Evolutionary conservation across 345 rosid genomes (phyloP).

Genomic region (Rhodomyrtus tomentosa): DNA sequence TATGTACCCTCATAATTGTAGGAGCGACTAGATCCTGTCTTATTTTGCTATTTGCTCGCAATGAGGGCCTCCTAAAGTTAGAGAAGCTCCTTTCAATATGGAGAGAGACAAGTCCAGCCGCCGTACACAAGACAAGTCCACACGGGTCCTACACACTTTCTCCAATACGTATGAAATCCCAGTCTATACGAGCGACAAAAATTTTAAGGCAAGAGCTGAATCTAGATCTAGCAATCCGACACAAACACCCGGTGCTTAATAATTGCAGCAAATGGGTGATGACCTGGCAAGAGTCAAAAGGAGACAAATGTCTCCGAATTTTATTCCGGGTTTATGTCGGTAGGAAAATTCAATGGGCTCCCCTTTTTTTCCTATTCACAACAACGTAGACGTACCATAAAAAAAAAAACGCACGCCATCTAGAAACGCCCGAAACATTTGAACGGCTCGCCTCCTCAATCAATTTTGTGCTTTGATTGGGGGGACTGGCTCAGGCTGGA

Average conservation of each 20-base stretch:
- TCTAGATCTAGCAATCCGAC: not conserved
- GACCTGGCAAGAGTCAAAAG: not conserved
- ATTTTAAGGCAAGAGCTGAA: not conserved
- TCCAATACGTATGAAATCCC: not conserved
- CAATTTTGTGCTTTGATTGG: not conserved
- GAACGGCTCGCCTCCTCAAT: not conserved
- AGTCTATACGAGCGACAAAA: not conserved
- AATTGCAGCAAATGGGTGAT: not conserved
- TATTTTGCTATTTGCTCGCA: not conserved
- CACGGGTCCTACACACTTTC: not conserved
- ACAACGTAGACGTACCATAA: not conserved
- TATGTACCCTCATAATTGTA: not conserved
- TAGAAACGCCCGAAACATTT: not conserved
- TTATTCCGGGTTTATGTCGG: not conserved
- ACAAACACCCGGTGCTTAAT: not conserved
- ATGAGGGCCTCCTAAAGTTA: not conserved
- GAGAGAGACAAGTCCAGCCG: not conserved
- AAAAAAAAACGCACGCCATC: not conserved
- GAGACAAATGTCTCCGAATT: not conserved
- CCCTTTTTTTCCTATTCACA: not conserved
- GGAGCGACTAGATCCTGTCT: not conserved
- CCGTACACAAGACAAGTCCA: not conserved
- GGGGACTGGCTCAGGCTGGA: not conserved
- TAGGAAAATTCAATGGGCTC: not conserved
- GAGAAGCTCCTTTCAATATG: not conserved